These are phyloP conservation scores for Suillus placidus DNA, from an alignment of 768 basidiomycete species.

Conservation along the genomic window DNA sequence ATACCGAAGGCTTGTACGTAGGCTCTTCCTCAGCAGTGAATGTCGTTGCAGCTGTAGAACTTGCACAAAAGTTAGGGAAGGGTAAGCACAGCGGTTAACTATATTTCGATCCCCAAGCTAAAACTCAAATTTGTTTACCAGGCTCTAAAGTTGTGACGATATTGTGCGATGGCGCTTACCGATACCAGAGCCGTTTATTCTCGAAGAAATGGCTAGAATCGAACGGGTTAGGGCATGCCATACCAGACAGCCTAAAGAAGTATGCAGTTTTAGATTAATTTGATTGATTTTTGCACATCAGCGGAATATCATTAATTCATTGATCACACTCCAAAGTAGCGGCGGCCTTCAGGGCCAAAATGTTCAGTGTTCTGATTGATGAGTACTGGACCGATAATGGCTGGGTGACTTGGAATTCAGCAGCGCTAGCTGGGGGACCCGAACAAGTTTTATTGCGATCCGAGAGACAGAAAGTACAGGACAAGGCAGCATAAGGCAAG, in stretches of 20 bases:
- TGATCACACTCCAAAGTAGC: neutral
- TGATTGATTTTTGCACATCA: neutral
- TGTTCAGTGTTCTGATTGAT: neutral
- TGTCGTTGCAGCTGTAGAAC: conserved; percentile 88
- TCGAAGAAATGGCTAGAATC: conserved; percentile 87
- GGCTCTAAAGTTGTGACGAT: conserved; percentile 87
- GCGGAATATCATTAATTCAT: neutral
- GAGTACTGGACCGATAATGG: neutral
- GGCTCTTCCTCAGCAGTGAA: conserved; percentile 94
- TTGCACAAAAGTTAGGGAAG: conserved; percentile 82
- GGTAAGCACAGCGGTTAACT: conserved; percentile 43
- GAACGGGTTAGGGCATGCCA: conserved; percentile 75
- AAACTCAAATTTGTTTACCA: conserved; percentile 31
- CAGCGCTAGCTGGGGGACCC: too few species aligned
- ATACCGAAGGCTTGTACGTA: conserved; percentile 90
- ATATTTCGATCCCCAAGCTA: neutral
- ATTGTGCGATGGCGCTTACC: conserved; percentile 93
- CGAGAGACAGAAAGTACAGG: too few species aligned
- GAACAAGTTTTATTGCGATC: too few species aligned
- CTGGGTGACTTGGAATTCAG: neutral
- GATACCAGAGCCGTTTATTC: conserved; percentile 95
- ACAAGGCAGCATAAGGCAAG: too few species aligned
- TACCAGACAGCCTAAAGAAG: conserved; percentile 84
- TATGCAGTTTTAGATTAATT: conserved; percentile 81
- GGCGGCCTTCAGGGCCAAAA: neutral